Percentiles rank a stretch among this genome's conserved stretches.
These are phyloP conservation scores for Penicillium taxi DNA, from an alignment of 495 filamentous ascomycete genomes.

Conservation along the genomic window DNA sequence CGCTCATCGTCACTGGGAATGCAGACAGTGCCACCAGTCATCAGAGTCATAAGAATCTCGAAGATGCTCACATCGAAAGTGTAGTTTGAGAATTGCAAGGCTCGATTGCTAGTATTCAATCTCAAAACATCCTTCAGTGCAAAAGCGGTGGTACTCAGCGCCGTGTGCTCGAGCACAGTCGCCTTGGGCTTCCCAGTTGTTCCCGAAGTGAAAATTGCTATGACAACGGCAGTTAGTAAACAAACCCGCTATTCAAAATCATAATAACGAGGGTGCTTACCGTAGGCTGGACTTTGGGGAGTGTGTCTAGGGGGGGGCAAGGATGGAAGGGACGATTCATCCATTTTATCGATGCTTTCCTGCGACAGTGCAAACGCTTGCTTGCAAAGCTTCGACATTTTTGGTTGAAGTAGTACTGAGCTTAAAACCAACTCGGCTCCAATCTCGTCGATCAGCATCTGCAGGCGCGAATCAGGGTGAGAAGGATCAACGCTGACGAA, in stretches of 20 bases:
- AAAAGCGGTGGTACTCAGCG: conserved; percentile 26
- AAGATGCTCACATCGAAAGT: conserved; percentile 60
- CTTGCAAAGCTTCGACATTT: conserved; percentile 25
- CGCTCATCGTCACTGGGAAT: conserved; percentile 54
- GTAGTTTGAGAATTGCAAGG: conserved; percentile 62
- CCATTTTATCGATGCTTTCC: conserved; percentile 22
- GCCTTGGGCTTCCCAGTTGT: conserved; percentile 46
- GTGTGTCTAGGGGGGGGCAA: conserved; percentile 9
- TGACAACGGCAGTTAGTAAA: no score
- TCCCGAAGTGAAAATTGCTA: conserved; percentile 46
- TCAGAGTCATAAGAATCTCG: conserved; percentile 59
- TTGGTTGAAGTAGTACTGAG: conserved; percentile 24
- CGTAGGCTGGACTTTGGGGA: conserved; percentile 33
- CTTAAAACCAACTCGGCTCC: conserved; percentile 33
- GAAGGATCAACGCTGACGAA: conserved; percentile 52
- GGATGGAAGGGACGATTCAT: conserved; percentile 14
- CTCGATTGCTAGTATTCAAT: conserved; percentile 45
- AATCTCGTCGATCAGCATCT: conserved; percentile 45
- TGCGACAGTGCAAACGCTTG: conserved; percentile 25
- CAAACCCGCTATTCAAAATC: no score
- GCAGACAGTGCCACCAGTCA: conserved; percentile 56
- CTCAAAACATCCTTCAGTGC: conserved; percentile 31
- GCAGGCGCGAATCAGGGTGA: conserved; percentile 47
- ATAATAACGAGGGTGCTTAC: no score
- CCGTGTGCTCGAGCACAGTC: conserved; percentile 38